Percentiles rank a stretch among this genome's conserved stretches.
These are phyloP conservation scores for Solanum commersonii DNA, from an alignment of 257 asterid genomes.

Conservation along the genomic window DNA sequence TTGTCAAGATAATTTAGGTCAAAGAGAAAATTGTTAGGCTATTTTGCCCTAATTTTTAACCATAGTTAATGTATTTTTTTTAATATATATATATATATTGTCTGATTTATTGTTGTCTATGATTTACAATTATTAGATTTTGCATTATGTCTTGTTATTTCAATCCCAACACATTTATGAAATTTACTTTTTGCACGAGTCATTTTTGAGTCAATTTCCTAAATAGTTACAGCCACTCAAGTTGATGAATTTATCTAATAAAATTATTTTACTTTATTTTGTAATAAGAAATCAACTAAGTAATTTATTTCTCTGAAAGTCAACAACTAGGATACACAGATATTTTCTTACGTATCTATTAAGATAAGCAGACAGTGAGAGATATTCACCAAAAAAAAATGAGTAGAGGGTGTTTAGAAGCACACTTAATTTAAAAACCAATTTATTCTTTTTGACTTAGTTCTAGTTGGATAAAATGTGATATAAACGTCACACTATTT, in stretches of 20 bases:
- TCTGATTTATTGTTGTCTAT: too few species aligned
- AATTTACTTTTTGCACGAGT: too few species aligned
- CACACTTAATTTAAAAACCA: background rate
- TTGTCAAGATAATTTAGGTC: too few species aligned
- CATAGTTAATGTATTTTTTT: too few species aligned
- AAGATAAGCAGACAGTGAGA: background rate
- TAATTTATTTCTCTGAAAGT: background rate
- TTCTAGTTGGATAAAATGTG: background rate
- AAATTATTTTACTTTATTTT: too few species aligned
- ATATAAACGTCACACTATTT: background rate
- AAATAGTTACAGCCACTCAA: background rate
- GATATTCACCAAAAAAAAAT: background rate
- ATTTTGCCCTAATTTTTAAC: too few species aligned
- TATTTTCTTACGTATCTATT: background rate
- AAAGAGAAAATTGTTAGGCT: too few species aligned
- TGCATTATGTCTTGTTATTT: too few species aligned
- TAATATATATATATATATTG: too few species aligned
- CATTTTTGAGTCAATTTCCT: background rate
- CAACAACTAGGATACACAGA: background rate
- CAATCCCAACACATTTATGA: too few species aligned
- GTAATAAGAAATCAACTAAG: too few species aligned
- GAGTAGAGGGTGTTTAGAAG: background rate
- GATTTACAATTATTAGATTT: too few species aligned
- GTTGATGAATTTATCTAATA: background rate
- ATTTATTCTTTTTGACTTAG: background rate